These are phyloP conservation scores for Bipolaris zeicola DNA, from an alignment of 2,329 filamentous ascomycete species.

Conservation along the genomic window DNA sequence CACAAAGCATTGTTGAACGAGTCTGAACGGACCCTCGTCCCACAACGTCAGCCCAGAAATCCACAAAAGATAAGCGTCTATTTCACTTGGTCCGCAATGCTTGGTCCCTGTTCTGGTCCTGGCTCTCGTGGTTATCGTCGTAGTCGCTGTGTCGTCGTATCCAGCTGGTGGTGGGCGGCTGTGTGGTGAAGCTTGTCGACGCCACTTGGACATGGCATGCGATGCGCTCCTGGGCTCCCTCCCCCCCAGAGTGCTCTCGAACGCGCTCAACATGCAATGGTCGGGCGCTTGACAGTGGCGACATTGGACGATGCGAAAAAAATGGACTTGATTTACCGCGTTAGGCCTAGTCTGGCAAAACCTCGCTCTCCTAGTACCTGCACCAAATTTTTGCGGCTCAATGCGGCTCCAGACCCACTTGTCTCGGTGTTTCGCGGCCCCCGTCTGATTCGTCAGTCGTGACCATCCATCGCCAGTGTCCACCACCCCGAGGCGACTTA, in stretches of 20 bases:
- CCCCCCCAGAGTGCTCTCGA: constrained; percentile 10
- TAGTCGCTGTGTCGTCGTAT: not conserved
- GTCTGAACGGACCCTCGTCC: constrained; percentile 8
- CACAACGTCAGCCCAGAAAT: constrained; percentile 7
- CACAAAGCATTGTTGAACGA: constrained; percentile 5
- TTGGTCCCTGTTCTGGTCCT: constrained; percentile 5
- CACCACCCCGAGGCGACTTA: constrained; percentile 3
- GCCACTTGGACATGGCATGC: not conserved
- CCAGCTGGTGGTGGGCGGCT: constrained; percentile 1
- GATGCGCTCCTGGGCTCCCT: not conserved
- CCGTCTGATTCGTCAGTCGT: constrained; percentile 2
- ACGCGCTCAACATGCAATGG: not conserved
- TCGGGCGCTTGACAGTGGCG: constrained; percentile 6
- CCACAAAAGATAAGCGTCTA: constrained; percentile 18
- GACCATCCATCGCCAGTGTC: constrained; percentile 5
- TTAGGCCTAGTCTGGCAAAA: constrained; percentile 6
- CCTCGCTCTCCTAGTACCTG: constrained; percentile 5
- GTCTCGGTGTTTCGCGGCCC: constrained; percentile 11
- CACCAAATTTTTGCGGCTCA: constrained; percentile 7
- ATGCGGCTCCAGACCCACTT: constrained; percentile 9
- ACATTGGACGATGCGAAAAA: constrained; percentile 5
- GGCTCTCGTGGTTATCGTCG: constrained; percentile 2
- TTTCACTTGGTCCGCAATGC: constrained; percentile 5
- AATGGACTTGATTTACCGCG: not conserved
- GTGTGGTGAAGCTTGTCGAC: constrained; percentile 5